These are phyloP conservation scores for Cryptosporidium viatorum DNA, from an alignment of 169 alveolate genomes.

Conservation along the genomic window DNA sequence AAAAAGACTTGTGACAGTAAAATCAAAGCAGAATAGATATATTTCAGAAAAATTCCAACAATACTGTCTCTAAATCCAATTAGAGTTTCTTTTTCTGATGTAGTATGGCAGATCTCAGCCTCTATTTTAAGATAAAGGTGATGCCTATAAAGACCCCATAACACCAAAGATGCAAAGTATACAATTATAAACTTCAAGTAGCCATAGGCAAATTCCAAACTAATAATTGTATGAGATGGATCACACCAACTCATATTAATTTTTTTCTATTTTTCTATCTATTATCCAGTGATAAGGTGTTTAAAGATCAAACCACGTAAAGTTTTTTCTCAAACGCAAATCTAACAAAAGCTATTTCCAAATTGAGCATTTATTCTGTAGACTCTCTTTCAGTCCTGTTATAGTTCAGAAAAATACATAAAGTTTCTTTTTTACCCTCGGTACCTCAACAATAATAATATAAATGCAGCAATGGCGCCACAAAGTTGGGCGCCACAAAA, in stretches of 20 bases:
- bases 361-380: neutral
- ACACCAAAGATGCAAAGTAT: constrained; percentile 8
- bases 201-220: constrained; percentile 31
- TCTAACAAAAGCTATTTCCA: neutral
- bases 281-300: neutral
- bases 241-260: constrained; percentile 37
- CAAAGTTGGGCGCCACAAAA: neutral
- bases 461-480: neutral
- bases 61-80: constrained; percentile 27
- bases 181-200: neutral
- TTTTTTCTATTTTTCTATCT: neutral
- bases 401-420: neutral
- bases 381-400: neutral
- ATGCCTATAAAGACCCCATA: constrained; percentile 40
- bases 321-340: neutral
- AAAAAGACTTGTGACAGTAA: constrained; percentile 30
- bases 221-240: constrained; percentile 58
- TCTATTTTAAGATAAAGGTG: neutral
- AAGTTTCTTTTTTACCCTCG: neutral
- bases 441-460: neutral
- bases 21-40: neutral
- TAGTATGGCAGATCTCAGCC: neutral
- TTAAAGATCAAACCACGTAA: neutral
- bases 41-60: neutral
- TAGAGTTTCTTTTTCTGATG: neutral